Base-by-base conservation (phyloP, 2,329 filamentous ascomycete species). In the Chrysoporthe puriensis region DNA sequence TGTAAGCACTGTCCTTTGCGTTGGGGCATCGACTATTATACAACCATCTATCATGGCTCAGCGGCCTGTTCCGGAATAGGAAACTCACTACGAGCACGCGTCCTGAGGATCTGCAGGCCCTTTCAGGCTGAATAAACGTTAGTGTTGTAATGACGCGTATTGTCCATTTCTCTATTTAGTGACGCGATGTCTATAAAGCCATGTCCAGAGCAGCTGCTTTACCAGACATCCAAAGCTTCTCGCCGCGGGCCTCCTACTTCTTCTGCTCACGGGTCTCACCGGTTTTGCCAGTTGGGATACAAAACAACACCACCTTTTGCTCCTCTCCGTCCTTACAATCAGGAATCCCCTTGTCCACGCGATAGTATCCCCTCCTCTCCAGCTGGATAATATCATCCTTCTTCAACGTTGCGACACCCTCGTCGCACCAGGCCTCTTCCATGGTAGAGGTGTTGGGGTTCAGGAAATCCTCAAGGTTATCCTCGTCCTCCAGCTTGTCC, bases 311-410 rank as follows among this genome's bases (percentile, higher is more conserved):
- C 43, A 86, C 77, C 68, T 80, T 77, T 69, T 83, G 83, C 62
- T 86, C 84, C 74, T 83, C 82, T 50, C 82, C 84, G 50, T 83
- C 81, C 66, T 82, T 80, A 77, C 82, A 84, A 74, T 85, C 79
- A 50, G 74, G 76, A 40, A 86, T 78, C 11, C 83, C 83, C 80
- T 87, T 87, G 80, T 98, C 95, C 36, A 97, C 90, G 63, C 95
- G 86, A 83, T 92, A 98, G 81, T 93, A 98, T 1, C 94, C 95
- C 80, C 95, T 93, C 70, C 95, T 87, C 84, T 98, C 95, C 58
- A 98, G 91, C 83, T 98, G 96, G 73, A 98, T 93, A 70, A 98
- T 95, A 73, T 97, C 94, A 75, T 93, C 92, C 77, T 89, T 90
- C 85, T 93, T 94, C 58, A 97, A 83, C 70, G 88, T 84, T 0